These are phyloP conservation scores for Dictyostelium firmibasis DNA, from an alignment of 78 protist genomes.

Conservation along the genomic window DNA sequence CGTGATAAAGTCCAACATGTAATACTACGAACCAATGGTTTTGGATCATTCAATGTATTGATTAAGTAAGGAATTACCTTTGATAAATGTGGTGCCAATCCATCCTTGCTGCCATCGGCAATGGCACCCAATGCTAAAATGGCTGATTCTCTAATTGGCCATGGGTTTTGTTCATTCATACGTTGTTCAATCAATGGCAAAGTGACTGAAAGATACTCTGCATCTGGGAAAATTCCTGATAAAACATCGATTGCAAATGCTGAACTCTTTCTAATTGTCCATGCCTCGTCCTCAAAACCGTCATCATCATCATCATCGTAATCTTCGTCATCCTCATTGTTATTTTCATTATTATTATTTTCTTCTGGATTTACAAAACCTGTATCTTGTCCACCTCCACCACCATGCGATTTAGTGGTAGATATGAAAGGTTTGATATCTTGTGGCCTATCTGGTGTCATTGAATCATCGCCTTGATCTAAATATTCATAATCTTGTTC, in stretches of 20 bases:
- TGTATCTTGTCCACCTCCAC: background rate
- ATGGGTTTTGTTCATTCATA: background rate
- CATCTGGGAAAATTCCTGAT: constrained; percentile 48
- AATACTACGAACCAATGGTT: constrained; percentile 87
- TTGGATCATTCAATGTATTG: constrained; percentile 72
- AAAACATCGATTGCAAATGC: constrained; percentile 89
- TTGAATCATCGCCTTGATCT: constrained; percentile 60
- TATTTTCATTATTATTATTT: background rate
- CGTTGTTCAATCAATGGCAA: constrained; percentile 80
- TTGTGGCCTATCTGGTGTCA: constrained; percentile 75
- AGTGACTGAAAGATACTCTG: constrained; percentile 60
- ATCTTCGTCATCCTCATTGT: constrained; percentile 41
- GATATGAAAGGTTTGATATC: constrained; percentile 78
- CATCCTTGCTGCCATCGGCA: constrained; percentile 80
- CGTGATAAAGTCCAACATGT: constrained; percentile 94
- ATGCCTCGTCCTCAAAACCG: constrained; percentile 59
- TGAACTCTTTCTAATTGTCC: constrained; percentile 91
- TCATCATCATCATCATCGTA: constrained; percentile 76
- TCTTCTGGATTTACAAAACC: background rate
- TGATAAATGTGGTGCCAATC: constrained; percentile 68
- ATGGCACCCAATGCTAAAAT: constrained; percentile 90
- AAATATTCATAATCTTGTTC: constrained; percentile 60
- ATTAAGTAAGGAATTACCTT: constrained; percentile 78
- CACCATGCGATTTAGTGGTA: background rate
- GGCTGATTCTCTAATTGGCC: constrained; percentile 82